Percentiles rank a stretch among this genome's conserved stretches.
phyloP scores from a whole-genome alignment of 75 land plant species.

The Ceratopteris richardii region DNA sequence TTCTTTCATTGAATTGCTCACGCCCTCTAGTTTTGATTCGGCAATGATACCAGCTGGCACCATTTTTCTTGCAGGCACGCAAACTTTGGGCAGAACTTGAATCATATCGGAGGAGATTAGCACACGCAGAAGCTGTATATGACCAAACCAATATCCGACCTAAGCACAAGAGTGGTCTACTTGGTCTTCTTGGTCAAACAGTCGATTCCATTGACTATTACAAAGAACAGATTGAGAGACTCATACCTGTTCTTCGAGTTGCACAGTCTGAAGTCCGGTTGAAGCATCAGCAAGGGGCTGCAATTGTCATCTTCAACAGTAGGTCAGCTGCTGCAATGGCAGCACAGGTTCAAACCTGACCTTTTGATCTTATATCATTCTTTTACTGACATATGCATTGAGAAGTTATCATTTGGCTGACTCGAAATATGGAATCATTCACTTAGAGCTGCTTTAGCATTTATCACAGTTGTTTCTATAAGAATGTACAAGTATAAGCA shows the following conservation, averaged over 20 bases:
- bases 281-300: conserved; percentile 52
- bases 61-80: conserved; percentile 25
- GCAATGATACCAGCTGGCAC: too few species aligned
- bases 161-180: conserved; percentile 45
- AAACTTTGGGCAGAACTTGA: conserved; percentile 58
- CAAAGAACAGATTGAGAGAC: conserved; percentile 48
- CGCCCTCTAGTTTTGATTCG: too few species aligned
- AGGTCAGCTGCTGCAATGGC: conserved; percentile 67
- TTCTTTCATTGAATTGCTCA: too few species aligned
- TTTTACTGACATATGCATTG: neutral
- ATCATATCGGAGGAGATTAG: conserved; percentile 56
- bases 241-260: conserved; percentile 35
- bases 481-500: too few species aligned
- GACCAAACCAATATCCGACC: conserved; percentile 60
- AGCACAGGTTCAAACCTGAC: conserved; percentile 32
- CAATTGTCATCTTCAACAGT: conserved; percentile 64
- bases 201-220: conserved; percentile 73
- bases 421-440: too few species aligned
- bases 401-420: neutral
- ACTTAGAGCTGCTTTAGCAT: too few species aligned
- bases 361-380: neutral
- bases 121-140: conserved; percentile 53
- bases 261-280: conserved; percentile 44
- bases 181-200: conserved; percentile 60
- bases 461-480: too few species aligned